phyloP scores from a whole-genome alignment of 495 filamentous ascomycete species.

The Venustampulla echinocandica region DNA sequence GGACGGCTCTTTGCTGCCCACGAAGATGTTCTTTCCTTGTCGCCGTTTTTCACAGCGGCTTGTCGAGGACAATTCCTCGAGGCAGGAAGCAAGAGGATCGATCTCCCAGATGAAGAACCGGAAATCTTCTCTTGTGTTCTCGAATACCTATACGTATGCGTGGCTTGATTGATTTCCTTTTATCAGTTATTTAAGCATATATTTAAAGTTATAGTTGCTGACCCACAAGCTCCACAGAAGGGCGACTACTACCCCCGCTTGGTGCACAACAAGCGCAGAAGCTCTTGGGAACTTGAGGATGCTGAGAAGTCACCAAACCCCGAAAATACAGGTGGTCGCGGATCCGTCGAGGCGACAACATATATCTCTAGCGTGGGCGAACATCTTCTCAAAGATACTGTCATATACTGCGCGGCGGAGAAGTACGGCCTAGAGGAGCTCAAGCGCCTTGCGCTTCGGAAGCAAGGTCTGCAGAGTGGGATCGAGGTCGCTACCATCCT shows the following conservation, averaged over 20 bases:
- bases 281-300: conserved; percentile 67
- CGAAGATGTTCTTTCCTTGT: conserved; percentile 73
- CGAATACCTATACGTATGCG: conserved; percentile 67
- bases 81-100: conserved; percentile 55
- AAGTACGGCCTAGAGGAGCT: conserved; percentile 78
- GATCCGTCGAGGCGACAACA: conserved; percentile 65
- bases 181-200: too few species aligned
- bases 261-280: conserved; percentile 56
- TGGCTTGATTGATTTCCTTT: background rate
- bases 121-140: conserved; percentile 86
- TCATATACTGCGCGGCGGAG: conserved; percentile 84
- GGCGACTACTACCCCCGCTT: conserved; percentile 83
- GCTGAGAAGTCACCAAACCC: conserved; percentile 30
- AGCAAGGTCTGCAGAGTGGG: conserved; percentile 81
- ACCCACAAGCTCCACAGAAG: conserved; percentile 32
- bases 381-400: conserved; percentile 76
- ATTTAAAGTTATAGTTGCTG: background rate
- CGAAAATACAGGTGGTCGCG: conserved; percentile 42
- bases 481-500: conserved; percentile 83
- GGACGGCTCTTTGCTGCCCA: conserved; percentile 86
- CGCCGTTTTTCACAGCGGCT: conserved; percentile 66
- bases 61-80: conserved; percentile 55
- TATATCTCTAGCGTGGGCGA: conserved; percentile 57
- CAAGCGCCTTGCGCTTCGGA: conserved; percentile 79
- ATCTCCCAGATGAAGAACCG: conserved; percentile 76